Percentiles rank a stretch among this genome's conserved stretches.
Conservation (phyloP, 441 rosid genomes). For the Eruca vesicaria region DNA sequence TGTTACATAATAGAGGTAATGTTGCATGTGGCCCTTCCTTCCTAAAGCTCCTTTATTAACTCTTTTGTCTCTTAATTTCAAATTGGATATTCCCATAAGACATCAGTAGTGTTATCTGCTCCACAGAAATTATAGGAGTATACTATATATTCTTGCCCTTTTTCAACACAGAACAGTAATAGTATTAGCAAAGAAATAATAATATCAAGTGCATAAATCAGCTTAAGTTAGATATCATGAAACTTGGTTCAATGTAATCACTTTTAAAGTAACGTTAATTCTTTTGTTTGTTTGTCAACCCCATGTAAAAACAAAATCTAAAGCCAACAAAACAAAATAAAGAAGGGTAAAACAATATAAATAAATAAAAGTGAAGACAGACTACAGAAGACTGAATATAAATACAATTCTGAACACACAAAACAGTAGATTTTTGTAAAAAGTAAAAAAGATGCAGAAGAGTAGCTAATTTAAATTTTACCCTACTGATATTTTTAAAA, state of each 20-base stretch:
- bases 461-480: neutral
- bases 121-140: neutral
- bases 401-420: neutral
- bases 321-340: conserved; percentile 10
- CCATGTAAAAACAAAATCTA: conserved; percentile 27
- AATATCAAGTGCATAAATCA: conserved; percentile 10
- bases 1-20: conserved; percentile 32
- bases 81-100: conserved; percentile 8
- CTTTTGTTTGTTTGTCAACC: conserved; percentile 7
- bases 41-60: conserved; percentile 33
- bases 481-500: neutral
- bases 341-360: neutral
- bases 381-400: neutral
- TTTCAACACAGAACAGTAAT: neutral
- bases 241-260: neutral
- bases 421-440: conserved; percentile 2
- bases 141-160: neutral
- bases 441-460: neutral
- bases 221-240: neutral
- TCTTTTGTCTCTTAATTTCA: conserved; percentile 35
- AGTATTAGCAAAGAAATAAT: neutral
- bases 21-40: conserved; percentile 36
- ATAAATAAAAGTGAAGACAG: neutral
- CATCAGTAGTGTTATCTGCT: conserved; percentile 10
- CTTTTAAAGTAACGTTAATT: neutral